Conservation (phyloP, 23 red algal species). For the Pyropia haitanensis region DNA sequence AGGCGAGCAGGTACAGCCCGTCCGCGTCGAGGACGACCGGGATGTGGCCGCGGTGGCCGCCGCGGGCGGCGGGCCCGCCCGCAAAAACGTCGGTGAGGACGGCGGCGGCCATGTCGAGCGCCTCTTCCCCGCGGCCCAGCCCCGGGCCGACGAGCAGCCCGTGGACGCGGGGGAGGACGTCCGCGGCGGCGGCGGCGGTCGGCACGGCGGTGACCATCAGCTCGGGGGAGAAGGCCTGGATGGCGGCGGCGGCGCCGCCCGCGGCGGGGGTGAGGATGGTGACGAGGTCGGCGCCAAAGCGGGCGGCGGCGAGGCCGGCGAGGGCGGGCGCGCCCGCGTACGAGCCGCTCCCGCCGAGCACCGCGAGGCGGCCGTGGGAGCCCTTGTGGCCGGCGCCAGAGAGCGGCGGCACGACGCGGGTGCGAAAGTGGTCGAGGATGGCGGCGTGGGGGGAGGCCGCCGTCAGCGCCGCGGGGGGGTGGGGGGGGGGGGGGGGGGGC, state of each 20-base stretch:
- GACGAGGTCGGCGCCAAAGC: constrained; percentile 73
- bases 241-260: constrained; percentile 25
- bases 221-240: constrained; percentile 81
- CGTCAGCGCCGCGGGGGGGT: too few relatives aligned
- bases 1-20: constrained; percentile 46
- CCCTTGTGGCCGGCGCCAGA: constrained; percentile 58
- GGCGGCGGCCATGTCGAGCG: constrained; percentile 3
- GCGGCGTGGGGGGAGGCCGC: too few relatives aligned
- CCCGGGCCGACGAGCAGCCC: constrained; percentile 73
- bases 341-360: constrained; percentile 70
- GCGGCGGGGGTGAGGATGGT: constrained; percentile 25
- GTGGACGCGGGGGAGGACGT: constrained; percentile 28
- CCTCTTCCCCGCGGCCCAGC: constrained; percentile 41
- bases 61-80: background rate
- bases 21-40: constrained; percentile 81
- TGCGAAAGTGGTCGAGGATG: too few relatives aligned
- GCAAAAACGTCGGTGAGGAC: constrained; percentile 1
- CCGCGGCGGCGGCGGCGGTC: background rate
- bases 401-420: constrained; percentile 6
- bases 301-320: constrained; percentile 55
- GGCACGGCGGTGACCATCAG: constrained; percentile 44
- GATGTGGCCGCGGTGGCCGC: background rate
- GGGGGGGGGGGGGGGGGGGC: too few relatives aligned
- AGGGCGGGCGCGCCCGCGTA: constrained; percentile 89
- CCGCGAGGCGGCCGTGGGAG: constrained; percentile 35